Evolutionary conservation across 2,329 filamentous ascomycete species (phyloP).

Genomic region (Pseudocercospora macadamiae): DNA sequence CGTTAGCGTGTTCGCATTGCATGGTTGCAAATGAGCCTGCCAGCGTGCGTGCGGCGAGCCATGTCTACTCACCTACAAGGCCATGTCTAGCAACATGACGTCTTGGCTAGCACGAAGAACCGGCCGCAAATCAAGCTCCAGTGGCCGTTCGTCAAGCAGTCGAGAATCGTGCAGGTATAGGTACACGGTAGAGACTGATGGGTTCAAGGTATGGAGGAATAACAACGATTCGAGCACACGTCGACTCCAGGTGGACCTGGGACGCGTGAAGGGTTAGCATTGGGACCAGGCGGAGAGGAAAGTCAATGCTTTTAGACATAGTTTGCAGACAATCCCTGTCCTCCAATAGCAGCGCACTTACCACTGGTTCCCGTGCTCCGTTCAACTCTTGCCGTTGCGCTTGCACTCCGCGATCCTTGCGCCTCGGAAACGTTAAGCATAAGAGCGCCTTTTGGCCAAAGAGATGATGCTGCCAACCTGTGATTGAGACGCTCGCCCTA

Average conservation of each 20-base stretch:
- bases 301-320: constrained; percentile 18
- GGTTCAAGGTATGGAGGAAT: constrained; percentile 12
- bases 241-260: constrained; percentile 17
- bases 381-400: constrained; percentile 15
- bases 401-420: constrained; percentile 13
- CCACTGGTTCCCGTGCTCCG: constrained; percentile 20
- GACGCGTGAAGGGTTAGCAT: constrained; percentile 18
- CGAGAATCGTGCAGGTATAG: background rate
- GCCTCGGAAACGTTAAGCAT: background rate
- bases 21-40: constrained; percentile 10
- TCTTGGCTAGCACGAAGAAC: background rate
- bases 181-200: constrained; percentile 22
- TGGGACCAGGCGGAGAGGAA: constrained; percentile 9
- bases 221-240: constrained; percentile 4
- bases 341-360: constrained; percentile 19
- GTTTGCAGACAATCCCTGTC: constrained; percentile 18
- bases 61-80: constrained; percentile 9
- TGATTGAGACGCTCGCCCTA: constrained; percentile 3
- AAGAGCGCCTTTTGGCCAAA: constrained; percentile 4
- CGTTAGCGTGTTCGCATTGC: constrained; percentile 5
- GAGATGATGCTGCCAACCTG: background rate
- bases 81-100: constrained; percentile 12
- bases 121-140: background rate
- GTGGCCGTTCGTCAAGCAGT: constrained; percentile 3
- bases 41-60: background rate